Evolutionary conservation across 805 yeast species (phyloP).

Genomic region (Tetrapisispora pingtungensis): DNA sequence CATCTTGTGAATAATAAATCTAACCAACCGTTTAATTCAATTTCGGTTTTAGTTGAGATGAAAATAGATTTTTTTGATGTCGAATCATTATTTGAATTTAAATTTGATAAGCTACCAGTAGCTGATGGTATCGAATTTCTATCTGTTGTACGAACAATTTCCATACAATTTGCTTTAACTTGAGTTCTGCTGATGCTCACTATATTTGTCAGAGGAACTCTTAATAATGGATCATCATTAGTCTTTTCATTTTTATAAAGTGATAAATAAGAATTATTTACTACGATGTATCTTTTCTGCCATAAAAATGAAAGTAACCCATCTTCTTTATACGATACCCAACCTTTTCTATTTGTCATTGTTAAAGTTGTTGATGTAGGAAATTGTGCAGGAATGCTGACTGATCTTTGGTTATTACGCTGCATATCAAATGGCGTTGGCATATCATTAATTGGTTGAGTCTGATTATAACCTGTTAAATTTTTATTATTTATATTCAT

Average conservation of each 20-base stretch:
- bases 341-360: constrained; percentile 39
- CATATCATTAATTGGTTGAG: constrained; percentile 29
- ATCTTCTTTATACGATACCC: constrained; percentile 90
- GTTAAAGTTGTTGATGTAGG: constrained; percentile 2
- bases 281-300: constrained; percentile 78
- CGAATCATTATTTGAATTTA: constrained; percentile 8
- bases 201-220: constrained; percentile 49
- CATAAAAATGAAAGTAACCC: constrained; percentile 83
- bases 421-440: background rate
- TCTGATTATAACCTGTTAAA: constrained; percentile 26
- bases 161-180: constrained; percentile 71
- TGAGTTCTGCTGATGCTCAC: constrained; percentile 58
- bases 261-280: constrained; percentile 64
- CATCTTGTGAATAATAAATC: constrained; percentile 76
- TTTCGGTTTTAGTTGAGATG: constrained; percentile 66
- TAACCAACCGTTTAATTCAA: constrained; percentile 81
- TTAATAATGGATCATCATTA: constrained; percentile 37
- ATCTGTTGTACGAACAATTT: constrained; percentile 47
- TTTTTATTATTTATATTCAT: background rate
- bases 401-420: background rate
- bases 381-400: background rate
- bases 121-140: constrained; percentile 17
- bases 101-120: constrained; percentile 1
- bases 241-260: constrained; percentile 58
- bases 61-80: constrained; percentile 49